Percentiles rank a stretch among this genome's conserved stretches.
Conservation (phyloP, 805 yeast species). For the Saturnispora besseyi region DNA sequence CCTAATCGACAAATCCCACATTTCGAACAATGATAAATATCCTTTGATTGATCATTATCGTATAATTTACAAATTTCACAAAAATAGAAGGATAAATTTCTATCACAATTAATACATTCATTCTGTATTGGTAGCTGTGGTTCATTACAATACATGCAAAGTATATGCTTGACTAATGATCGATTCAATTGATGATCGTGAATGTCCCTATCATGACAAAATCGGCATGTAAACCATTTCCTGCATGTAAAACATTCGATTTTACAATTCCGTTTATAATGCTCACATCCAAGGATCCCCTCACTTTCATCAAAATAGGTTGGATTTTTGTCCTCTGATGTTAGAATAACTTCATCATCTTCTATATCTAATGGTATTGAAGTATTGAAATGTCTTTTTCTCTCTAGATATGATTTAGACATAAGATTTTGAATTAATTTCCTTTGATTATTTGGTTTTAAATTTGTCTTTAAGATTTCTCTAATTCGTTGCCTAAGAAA, state of each 20-base stretch:
- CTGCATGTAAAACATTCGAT: slow-evolving; percentile 69
- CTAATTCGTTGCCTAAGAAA: slow-evolving; percentile 42
- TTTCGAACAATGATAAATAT: slow-evolving; percentile 84
- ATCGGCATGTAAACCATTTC: slow-evolving; percentile 72
- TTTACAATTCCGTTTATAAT: slow-evolving; percentile 78
- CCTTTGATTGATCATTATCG: slow-evolving; percentile 70
- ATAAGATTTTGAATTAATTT: slow-evolving; percentile 51
- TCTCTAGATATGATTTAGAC: slow-evolving; percentile 59
- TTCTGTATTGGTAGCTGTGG: slow-evolving; percentile 66
- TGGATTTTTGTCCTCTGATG: slow-evolving; percentile 39
- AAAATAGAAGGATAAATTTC: slow-evolving; percentile 62
- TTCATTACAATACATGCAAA: slow-evolving; percentile 73
- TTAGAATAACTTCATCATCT: slow-evolving; percentile 33
- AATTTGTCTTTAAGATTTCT: slow-evolving; percentile 32
- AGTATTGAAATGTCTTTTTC: slow-evolving; percentile 22
- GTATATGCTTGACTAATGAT: slow-evolving; percentile 51
- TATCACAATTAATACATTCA: slow-evolving; percentile 58
- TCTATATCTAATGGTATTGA: slow-evolving; percentile 14
- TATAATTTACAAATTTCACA: slow-evolving; percentile 73
- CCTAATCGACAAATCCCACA: slow-evolving; percentile 94
- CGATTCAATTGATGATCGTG: slow-evolving; percentile 50
- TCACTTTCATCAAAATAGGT: slow-evolving; percentile 37
- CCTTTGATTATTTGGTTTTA: slow-evolving; percentile 37
- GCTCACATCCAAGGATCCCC: slow-evolving; percentile 62
- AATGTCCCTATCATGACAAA: slow-evolving; percentile 69